Evolutionary conservation across 2,329 filamentous ascomycete genomes (phyloP), one percentile per base, ranked within the genome.

Genomic region (Aureobasidium sp.): DNA sequence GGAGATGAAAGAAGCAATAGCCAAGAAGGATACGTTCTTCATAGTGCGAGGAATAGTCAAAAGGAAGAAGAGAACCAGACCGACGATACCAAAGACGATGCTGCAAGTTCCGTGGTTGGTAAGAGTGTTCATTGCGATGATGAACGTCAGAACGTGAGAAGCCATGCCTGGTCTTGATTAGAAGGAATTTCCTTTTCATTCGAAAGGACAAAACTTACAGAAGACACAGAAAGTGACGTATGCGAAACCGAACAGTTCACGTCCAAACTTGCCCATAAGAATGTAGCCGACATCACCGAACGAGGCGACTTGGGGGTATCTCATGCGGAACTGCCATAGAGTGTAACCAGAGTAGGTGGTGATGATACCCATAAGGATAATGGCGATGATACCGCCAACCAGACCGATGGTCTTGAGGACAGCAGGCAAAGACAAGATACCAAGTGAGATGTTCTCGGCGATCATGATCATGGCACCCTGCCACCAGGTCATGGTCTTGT

Each of bases 211-310:
- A n/a, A 27, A 49, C 57, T 60, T 42, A 60, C 57, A 81, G 74
- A 90, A 89, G 60, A 87, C 76, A 42, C 90, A 76, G 73, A 89
- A 86, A 29, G 89, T 73, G 11, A 82, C 76, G 67, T 88, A 86
- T 64, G 82, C 86, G 65, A 77, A 74, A 25, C 85, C 86, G 61
- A 89, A 75, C 22, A 90, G 64, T 70, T 89, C 86, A 65, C 85
- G 82, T 1, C 86, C 87, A 41, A 84, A 75, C 9, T 75, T 76
- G 4, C 87, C 87, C 63, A 80, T 89, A 47, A 90, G 76, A 49
- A 90, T 77, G 53, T 82, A 78, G 2, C 86, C 87, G 17, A 85
- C 87, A 68, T 91, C 88, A 29, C 85, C 85, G 71, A 89, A 87
- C 67, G 84, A 86, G 48, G 67, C 62, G 3, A 70, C 67, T n/a